Conservation (phyloP, 2,329 filamentous ascomycete species). For the Pseudogymnoascus sp. region DNA sequence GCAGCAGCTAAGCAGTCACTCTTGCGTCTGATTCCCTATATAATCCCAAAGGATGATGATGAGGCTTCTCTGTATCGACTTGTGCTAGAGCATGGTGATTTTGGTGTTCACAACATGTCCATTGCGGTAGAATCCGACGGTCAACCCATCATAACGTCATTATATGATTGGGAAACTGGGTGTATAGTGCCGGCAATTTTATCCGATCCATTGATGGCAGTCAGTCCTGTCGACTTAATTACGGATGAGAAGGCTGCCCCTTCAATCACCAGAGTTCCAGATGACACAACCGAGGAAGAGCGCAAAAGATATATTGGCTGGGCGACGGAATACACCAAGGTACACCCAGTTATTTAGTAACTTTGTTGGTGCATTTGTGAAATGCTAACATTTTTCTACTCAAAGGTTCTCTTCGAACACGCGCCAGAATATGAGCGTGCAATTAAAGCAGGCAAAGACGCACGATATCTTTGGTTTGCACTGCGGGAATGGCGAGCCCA, state of each 20-base stretch:
- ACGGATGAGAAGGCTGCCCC: constrained; percentile 10
- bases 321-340: constrained; percentile 24
- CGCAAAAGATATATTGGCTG: constrained; percentile 19
- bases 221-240: constrained; percentile 13
- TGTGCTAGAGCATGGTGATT: constrained; percentile 32
- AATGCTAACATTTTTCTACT: constrained; percentile 16
- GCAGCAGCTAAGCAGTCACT: constrained; percentile 24
- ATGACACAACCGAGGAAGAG: constrained; percentile 14
- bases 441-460: constrained; percentile 25
- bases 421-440: constrained; percentile 20
- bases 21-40: constrained; percentile 23
- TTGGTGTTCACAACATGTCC: constrained; percentile 30
- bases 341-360: constrained; percentile 13
- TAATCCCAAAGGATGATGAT: constrained; percentile 14
- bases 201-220: constrained; percentile 20
- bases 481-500: constrained; percentile 18
- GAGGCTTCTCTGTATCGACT: constrained; percentile 24
- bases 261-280: constrained; percentile 1
- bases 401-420: constrained; percentile 18
- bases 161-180: constrained; percentile 27
- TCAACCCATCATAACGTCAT: constrained; percentile 22
- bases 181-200: constrained; percentile 28
- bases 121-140: constrained; percentile 18
- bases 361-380: background rate
- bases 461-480: constrained; percentile 26